Percentiles rank a stretch among this genome's conserved stretches.
Evolutionary conservation across 2,329 filamentous ascomycete species (phyloP).

Genomic region (Pseudogymnoascus sp.): DNA sequence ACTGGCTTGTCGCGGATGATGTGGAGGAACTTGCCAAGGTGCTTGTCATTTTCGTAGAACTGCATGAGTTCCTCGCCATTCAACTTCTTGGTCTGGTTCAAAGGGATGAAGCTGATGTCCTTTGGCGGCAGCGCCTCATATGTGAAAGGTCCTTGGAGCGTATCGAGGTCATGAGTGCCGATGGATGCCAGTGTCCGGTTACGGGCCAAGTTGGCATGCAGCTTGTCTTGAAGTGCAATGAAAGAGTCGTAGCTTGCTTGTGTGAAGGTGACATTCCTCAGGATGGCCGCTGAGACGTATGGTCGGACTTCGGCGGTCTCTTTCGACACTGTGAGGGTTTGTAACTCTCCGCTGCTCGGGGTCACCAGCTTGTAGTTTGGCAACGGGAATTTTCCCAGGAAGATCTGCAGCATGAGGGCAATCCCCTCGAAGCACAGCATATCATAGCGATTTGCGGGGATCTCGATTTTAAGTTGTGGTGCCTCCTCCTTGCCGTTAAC

Average conservation of each 20-base stretch:
- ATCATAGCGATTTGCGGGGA: constrained; percentile 88
- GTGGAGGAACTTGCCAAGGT: constrained; percentile 81
- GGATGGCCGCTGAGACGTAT: constrained; percentile 79
- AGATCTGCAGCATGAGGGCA: constrained; percentile 90
- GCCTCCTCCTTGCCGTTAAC: constrained; percentile 76
- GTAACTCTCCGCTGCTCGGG: constrained; percentile 64
- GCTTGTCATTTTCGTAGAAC: constrained; percentile 92
- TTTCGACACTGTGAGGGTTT: constrained; percentile 73
- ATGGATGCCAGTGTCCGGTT: constrained; percentile 94
- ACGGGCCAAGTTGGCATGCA: constrained; percentile 90
- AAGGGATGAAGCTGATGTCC: constrained; percentile 80
- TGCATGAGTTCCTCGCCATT: constrained; percentile 81
- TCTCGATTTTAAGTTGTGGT: constrained; percentile 94
- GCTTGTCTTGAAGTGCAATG: constrained; percentile 95
- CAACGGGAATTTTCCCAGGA: constrained; percentile 66
- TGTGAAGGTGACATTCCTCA: constrained; percentile 87
- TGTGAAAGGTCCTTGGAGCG: constrained; percentile 86
- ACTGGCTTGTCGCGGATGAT: constrained; percentile 91
- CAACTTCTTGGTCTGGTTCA: constrained; percentile 90
- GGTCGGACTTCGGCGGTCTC: constrained; percentile 73
- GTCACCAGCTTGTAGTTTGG: constrained; percentile 74
- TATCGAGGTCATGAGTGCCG: constrained; percentile 93
- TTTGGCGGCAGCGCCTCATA: constrained; percentile 91
- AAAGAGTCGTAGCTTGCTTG: constrained; percentile 91
- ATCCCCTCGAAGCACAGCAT: constrained; percentile 98